Evolutionary conservation across 495 filamentous ascomycete genomes (phyloP).

Genomic region (Aspergillus asperescens): DNA sequence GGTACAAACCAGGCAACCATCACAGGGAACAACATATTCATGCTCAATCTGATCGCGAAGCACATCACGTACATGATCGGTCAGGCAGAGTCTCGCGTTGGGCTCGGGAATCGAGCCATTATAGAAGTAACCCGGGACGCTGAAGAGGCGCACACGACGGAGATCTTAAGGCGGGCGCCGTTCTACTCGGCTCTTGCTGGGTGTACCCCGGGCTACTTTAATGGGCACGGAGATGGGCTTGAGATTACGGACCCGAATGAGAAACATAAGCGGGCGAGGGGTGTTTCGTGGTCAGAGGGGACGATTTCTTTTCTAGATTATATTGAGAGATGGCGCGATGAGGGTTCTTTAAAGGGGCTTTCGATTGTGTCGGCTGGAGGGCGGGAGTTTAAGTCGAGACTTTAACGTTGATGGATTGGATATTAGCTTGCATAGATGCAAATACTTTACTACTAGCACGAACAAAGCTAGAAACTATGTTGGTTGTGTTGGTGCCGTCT

Average conservation of each 20-base stretch:
- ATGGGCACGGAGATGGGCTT: neutral
- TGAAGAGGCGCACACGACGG: slow-evolving; percentile 1
- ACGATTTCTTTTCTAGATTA: neutral
- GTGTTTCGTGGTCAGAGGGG: neutral
- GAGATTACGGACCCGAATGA: neutral
- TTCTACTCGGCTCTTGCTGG: neutral
- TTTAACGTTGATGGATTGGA: too few relatives aligned
- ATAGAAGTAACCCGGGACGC: neutral
- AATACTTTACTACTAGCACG: too few relatives aligned
- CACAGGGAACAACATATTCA: slow-evolving; percentile 27
- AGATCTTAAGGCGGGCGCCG: neutral
- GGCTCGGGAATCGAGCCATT: neutral
- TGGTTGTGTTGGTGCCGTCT: too few relatives aligned
- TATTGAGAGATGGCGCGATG: neutral
- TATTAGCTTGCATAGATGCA: too few relatives aligned
- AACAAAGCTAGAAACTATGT: too few relatives aligned
- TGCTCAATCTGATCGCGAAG: neutral
- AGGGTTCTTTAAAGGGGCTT: neutral
- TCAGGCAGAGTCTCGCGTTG: neutral
- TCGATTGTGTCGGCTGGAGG: neutral
- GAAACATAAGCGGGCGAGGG: slow-evolving; percentile 1
- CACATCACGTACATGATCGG: neutral
- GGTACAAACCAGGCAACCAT: slow-evolving; percentile 11
- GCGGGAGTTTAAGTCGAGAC: too few relatives aligned
- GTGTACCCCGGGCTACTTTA: slow-evolving; percentile 8